Evolutionary conservation across 2,329 filamentous ascomycete species (phyloP), one percentile per base, ranked within the genome.

Genomic region (Ophiostoma ulmi): DNA sequence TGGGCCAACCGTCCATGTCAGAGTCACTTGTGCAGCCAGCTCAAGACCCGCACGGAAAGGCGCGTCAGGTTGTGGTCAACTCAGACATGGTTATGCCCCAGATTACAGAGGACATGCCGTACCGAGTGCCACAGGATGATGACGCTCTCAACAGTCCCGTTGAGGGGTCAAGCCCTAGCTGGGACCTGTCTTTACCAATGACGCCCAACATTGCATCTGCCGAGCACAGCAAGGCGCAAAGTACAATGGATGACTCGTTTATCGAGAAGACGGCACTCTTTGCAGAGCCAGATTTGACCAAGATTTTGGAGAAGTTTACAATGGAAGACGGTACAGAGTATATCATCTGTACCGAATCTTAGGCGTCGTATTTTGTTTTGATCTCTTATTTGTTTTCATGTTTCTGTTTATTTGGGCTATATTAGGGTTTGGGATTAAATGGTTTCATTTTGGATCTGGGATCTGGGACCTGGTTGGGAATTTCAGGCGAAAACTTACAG

Each of bases 91-190:
- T 69, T 20, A 67, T 38, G 35, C 64, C 70, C 5, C 70, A 71
- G 13, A 67, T 61, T 17, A 67, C 70, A 4, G 70, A 72, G 17
- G 71, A 72, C 39, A 72, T 70, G 71, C 74, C 73, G 36, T 75
- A 75, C 68, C 70, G 70, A 3, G 70, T 75, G 35, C 67, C 22
- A 5, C 70, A 72, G 10, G 72, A 73, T 31, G 73, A 75, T 52
- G 73, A 72, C n/a, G 72, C 69, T 2, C 72, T 75, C 36, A 66
- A 72, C 55, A 75, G 74, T 65, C 74, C 74, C 5, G 36, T 65
- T 5, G 72, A 72, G 8, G 69, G 48, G 13, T 44, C 67, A 2
- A 65, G 66, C 14, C 61, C 71, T 1, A 39, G 17, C 55, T 74
- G 71, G 73, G 69, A 71, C 6, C 38, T 69, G n/a, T 39, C 36